phyloP scores from a whole-genome alignment of 805 yeast species.

The Wickerhamomyces rabaulensis region DNA sequence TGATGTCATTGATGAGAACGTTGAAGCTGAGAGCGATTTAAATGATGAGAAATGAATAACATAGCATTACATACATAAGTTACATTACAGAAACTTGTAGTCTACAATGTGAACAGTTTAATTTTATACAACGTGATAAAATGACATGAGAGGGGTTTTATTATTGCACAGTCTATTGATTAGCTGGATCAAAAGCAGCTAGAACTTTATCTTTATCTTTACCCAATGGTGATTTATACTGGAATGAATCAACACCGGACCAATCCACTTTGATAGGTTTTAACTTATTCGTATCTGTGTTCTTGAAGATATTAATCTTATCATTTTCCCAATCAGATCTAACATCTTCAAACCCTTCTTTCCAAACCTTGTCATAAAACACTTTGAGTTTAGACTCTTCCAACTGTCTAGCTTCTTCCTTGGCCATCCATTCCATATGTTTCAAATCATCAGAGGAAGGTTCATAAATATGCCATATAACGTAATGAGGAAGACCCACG shows the following conservation, averaged over 20 bases:
- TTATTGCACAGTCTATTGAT: not conserved
- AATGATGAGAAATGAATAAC: not conserved
- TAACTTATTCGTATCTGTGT: constrained; percentile 56
- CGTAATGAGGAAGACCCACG: constrained; percentile 90
- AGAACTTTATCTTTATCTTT: constrained; percentile 23
- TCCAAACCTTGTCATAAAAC: constrained; percentile 69
- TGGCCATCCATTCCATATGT: constrained; percentile 88
- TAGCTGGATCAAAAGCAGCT: constrained; percentile 26
- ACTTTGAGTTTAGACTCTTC: constrained; percentile 60
- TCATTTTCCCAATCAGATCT: constrained; percentile 71
- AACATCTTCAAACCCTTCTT: constrained; percentile 75
- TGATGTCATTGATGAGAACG: constrained; percentile 18
- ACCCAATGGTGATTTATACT: constrained; percentile 16
- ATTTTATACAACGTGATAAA: too few relatives aligned
- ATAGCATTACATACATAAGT: not conserved
- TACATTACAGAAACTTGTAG: too few relatives aligned
- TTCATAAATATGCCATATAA: constrained; percentile 95
- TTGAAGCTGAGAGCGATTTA: constrained; percentile 9
- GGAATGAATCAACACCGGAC: constrained; percentile 49
- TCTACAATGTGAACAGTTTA: too few relatives aligned
- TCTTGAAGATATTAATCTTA: constrained; percentile 65
- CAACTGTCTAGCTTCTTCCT: constrained; percentile 63
- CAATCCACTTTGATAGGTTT: constrained; percentile 61
- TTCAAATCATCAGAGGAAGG: constrained; percentile 89
- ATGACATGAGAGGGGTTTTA: not conserved